Evolutionary conservation across 768 basidiomycete species (phyloP).

Genomic region (Suillus bovinus): DNA sequence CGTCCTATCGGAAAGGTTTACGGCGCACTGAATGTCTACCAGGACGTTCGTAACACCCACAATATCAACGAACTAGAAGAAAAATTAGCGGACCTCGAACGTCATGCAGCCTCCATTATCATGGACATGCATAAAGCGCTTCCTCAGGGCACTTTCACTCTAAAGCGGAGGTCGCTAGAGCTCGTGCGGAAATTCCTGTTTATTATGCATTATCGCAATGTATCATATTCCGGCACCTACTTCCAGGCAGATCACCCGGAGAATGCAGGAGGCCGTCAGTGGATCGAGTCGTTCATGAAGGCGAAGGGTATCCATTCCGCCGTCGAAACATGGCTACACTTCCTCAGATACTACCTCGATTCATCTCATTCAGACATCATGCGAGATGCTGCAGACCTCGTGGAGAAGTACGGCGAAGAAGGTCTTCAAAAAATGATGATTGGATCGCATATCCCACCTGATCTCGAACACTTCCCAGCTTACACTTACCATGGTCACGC

Average conservation of each 20-base stretch:
- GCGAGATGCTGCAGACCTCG: constrained; percentile 4
- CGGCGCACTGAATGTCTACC: constrained; percentile 26
- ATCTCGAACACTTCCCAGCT: constrained; percentile 23
- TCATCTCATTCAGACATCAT: constrained; percentile 26
- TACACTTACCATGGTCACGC: constrained; percentile 28
- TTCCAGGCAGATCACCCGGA: constrained; percentile 28
- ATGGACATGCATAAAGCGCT: constrained; percentile 3
- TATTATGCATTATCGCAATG: constrained; percentile 35
- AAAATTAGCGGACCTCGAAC: constrained; percentile 30
- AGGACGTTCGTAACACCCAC: constrained; percentile 19
- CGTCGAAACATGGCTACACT: constrained; percentile 32
- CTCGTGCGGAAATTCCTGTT: constrained; percentile 38
- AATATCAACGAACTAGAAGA: constrained; percentile 31
- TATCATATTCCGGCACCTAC: constrained; percentile 23
- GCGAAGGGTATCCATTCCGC: constrained; percentile 21
- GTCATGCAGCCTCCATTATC: constrained; percentile 26
- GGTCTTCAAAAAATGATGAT: neutral
- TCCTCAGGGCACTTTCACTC: too few relatives aligned
- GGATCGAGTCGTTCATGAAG: constrained; percentile 28
- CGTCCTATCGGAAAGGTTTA: constrained; percentile 15
- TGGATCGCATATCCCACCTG: constrained; percentile 6
- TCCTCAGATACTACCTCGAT: constrained; percentile 35
- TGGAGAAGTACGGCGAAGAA: constrained; percentile 4
- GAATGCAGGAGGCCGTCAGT: constrained; percentile 18
- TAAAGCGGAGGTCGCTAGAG: constrained; percentile 21